These are phyloP conservation scores for Aspergillus sp. DNA, from an alignment of 2,329 filamentous ascomycete genomes.

Conservation along the genomic window DNA sequence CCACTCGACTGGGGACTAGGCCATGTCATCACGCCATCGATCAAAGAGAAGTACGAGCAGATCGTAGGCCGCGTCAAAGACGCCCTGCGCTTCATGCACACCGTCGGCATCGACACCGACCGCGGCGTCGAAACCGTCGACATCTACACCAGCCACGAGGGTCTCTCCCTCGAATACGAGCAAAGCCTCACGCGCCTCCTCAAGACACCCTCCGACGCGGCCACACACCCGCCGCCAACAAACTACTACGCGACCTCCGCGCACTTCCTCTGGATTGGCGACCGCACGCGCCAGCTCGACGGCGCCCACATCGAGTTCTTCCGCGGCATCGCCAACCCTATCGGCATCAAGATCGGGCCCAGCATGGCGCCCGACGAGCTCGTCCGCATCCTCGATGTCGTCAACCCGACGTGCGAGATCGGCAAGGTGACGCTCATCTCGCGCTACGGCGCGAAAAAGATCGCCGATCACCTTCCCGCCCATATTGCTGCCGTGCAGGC, in stretches of 20 bases:
- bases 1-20: constrained; percentile 94
- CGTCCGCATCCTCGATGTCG: constrained; percentile 72
- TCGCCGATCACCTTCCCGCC: constrained; percentile 69
- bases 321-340: constrained; percentile 90
- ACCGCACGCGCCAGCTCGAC: constrained; percentile 89
- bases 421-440: constrained; percentile 97
- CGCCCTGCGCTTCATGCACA: constrained; percentile 89
- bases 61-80: constrained; percentile 87
- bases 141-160: constrained; percentile 93
- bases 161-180: constrained; percentile 90
- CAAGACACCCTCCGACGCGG: constrained; percentile 57
- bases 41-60: constrained; percentile 80
- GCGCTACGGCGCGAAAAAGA: constrained; percentile 79
- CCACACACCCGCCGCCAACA: constrained; percentile 50
- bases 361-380: constrained; percentile 76
- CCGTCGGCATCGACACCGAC: constrained; percentile 83
- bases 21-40: constrained; percentile 77
- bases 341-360: constrained; percentile 94
- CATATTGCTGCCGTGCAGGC: constrained; percentile 88
- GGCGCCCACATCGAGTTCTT: constrained; percentile 97
- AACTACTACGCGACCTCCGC: constrained; percentile 88
- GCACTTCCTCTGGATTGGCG: constrained; percentile 98
- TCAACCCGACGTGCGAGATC: constrained; percentile 77
- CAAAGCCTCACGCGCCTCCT: constrained; percentile 77
- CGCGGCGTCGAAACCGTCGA: constrained; percentile 87